These are phyloP conservation scores for Globisporangium cederbergense DNA, from an alignment of 352 stramenopile genomes.

Conservation along the genomic window DNA sequence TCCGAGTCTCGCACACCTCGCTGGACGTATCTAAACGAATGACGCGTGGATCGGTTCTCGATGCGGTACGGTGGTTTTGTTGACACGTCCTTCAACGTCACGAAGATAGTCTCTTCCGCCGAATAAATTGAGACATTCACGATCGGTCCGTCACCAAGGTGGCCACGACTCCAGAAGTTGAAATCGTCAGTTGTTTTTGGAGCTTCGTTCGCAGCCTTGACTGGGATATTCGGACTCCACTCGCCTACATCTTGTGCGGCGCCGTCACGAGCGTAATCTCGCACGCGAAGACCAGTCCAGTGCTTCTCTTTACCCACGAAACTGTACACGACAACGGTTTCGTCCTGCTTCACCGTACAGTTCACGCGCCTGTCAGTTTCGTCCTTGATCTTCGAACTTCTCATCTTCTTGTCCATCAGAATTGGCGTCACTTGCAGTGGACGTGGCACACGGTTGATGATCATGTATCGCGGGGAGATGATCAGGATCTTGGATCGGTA, in stretches of 20 bases:
- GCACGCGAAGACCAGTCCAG: slow-evolving; percentile 54
- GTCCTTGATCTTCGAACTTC: slow-evolving; percentile 28
- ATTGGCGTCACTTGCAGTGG: slow-evolving; percentile 69
- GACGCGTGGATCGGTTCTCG: slow-evolving; percentile 77
- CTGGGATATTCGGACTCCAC: slow-evolving; percentile 56
- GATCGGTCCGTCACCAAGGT: slow-evolving; percentile 67
- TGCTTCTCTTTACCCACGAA: slow-evolving; percentile 74
- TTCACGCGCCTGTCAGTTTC: slow-evolving; percentile 28
- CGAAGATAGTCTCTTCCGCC: slow-evolving; percentile 66
- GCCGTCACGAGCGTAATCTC: slow-evolving; percentile 51
- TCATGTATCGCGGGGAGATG: slow-evolving; percentile 71
- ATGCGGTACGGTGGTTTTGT: slow-evolving; percentile 71
- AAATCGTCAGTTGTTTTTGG: slow-evolving; percentile 35
- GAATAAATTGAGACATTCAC: slow-evolving; percentile 63
- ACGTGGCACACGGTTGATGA: slow-evolving; percentile 63
- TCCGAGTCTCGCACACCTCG: slow-evolving; percentile 51
- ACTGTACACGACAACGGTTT: slow-evolving; percentile 61
- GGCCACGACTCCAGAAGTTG: slow-evolving; percentile 67
- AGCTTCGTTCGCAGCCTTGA: slow-evolving; percentile 31
- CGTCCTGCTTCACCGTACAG: slow-evolving; percentile 43
- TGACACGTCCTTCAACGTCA: slow-evolving; percentile 67
- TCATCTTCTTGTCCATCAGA: slow-evolving; percentile 74
- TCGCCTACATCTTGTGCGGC: slow-evolving; percentile 37
- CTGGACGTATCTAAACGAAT: slow-evolving; percentile 77
- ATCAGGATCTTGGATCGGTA: slow-evolving; percentile 80